Percentiles rank a stretch among this genome's conserved stretches.
These are phyloP conservation scores for Ustilago crameri DNA, from an alignment of 1,284 basidiomycete species.

Conservation along the genomic window DNA sequence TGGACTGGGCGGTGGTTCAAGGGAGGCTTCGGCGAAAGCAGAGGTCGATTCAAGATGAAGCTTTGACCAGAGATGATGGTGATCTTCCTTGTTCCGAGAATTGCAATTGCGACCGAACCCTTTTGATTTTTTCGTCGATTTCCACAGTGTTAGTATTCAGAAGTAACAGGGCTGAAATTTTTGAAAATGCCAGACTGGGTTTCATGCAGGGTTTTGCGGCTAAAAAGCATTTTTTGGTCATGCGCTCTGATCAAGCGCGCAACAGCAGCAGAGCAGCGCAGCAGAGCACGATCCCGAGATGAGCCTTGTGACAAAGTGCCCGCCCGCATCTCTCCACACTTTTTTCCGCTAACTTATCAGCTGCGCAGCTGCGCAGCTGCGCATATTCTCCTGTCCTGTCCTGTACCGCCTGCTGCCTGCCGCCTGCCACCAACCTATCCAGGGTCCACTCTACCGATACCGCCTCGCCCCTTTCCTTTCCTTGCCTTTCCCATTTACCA, in stretches of 20 bases:
- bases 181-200: too few relatives aligned
- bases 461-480: not conserved
- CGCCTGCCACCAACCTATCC: too few relatives aligned
- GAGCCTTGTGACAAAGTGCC: not conserved
- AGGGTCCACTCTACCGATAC: constrained; percentile 6
- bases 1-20: too few relatives aligned
- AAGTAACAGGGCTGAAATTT: too few relatives aligned
- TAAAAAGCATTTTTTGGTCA: constrained; percentile 1
- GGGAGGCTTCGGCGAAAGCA: too few relatives aligned
- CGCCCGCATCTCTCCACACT: too few relatives aligned
- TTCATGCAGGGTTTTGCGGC: constrained; percentile 30
- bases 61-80: too few relatives aligned
- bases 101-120: constrained; percentile 12
- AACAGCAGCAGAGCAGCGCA: not conserved
- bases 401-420: not conserved
- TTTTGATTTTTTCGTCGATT: not conserved
- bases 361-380: not conserved
- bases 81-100: constrained; percentile 32
- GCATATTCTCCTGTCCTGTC: too few relatives aligned
- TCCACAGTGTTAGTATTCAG: too few relatives aligned
- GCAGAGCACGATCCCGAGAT: not conserved
- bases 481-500: not conserved
- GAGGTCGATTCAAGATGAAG: too few relatives aligned
- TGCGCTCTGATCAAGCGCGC: constrained; percentile 1
- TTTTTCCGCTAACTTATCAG: too few relatives aligned